These are phyloP conservation scores for Lophium mytilinum DNA, from an alignment of 495 filamentous ascomycete genomes.

Conservation along the genomic window DNA sequence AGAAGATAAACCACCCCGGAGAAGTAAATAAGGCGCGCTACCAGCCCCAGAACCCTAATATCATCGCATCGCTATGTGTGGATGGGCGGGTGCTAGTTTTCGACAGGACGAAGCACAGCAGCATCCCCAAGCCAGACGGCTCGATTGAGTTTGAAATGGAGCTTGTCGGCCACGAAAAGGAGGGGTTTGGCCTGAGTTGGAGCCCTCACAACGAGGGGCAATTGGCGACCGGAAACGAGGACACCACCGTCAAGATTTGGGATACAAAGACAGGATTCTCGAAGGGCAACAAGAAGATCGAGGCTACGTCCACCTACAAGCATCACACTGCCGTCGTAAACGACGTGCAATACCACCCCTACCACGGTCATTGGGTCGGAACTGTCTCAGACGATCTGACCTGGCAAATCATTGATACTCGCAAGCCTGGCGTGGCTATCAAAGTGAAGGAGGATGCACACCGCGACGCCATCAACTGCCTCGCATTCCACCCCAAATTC, in stretches of 20 bases:
- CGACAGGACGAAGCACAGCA: conserved; percentile 88
- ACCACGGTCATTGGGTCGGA: conserved; percentile 72
- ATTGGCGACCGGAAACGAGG: conserved; percentile 82
- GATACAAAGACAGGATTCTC: conserved; percentile 62
- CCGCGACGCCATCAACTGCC: conserved; percentile 83
- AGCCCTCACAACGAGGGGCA: conserved; percentile 75
- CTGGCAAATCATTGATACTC: conserved; percentile 81
- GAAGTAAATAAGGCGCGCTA: conserved; percentile 99
- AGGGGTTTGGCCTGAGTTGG: conserved; percentile 96
- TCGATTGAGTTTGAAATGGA: conserved; percentile 72
- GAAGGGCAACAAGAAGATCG: conserved; percentile 60
- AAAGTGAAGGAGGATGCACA: conserved; percentile 57
- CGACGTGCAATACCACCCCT: conserved; percentile 89
- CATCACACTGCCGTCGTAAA: conserved; percentile 90
- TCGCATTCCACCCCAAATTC: conserved; percentile 83
- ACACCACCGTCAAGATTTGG: conserved; percentile 86
- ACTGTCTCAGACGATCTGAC: conserved; percentile 94
- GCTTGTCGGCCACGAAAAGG: conserved; percentile 73
- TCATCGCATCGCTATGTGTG: conserved; percentile 89
- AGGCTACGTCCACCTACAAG: conserved; percentile 65
- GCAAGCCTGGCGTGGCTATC: conserved; percentile 53
- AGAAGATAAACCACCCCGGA: conserved; percentile 92
- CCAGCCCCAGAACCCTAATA: conserved; percentile 93
- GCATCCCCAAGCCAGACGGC: conserved; percentile 50
- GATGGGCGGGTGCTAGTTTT: conserved; percentile 86